These are phyloP conservation scores for Hortiboletus flavorubellus DNA, from an alignment of 768 basidiomycete genomes.

Conservation along the genomic window DNA sequence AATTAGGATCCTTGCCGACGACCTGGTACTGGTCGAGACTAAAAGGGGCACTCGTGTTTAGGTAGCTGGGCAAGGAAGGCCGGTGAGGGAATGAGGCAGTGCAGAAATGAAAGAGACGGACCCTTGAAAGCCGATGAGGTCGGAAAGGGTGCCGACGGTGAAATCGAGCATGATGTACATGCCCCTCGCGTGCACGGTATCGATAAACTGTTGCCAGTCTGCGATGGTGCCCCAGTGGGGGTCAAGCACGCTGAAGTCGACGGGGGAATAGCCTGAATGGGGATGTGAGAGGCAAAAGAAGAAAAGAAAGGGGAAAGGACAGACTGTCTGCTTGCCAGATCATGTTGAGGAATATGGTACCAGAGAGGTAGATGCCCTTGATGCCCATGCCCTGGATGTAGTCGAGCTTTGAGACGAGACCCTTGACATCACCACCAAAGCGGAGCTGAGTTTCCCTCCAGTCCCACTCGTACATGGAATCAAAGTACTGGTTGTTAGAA, in stretches of 20 bases:
- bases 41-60: constrained; percentile 83
- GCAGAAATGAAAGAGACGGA: constrained; percentile 34
- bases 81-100: constrained; percentile 13
- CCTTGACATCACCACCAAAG: constrained; percentile 85
- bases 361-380: constrained; percentile 82
- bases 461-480: constrained; percentile 76
- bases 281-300: not conserved
- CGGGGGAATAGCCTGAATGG: constrained; percentile 76
- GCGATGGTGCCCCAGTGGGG: constrained; percentile 87
- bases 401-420: constrained; percentile 70
- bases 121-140: constrained; percentile 85
- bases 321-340: constrained; percentile 94
- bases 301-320: constrained; percentile 29
- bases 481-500: constrained; percentile 86
- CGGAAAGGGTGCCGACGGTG: constrained; percentile 89
- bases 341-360: constrained; percentile 93
- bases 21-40: constrained; percentile 66
- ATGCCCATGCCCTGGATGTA: constrained; percentile 91
- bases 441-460: constrained; percentile 87
- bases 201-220: constrained; percentile 76
- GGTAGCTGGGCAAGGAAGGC: constrained; percentile 38
- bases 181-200: constrained; percentile 70
- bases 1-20: constrained; percentile 70
- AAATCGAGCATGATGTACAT: constrained; percentile 96
- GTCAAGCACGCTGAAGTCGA: constrained; percentile 87